These are phyloP conservation scores for Alternaria ethzedia DNA, from an alignment of 2,329 filamentous ascomycete genomes.

Conservation along the genomic window DNA sequence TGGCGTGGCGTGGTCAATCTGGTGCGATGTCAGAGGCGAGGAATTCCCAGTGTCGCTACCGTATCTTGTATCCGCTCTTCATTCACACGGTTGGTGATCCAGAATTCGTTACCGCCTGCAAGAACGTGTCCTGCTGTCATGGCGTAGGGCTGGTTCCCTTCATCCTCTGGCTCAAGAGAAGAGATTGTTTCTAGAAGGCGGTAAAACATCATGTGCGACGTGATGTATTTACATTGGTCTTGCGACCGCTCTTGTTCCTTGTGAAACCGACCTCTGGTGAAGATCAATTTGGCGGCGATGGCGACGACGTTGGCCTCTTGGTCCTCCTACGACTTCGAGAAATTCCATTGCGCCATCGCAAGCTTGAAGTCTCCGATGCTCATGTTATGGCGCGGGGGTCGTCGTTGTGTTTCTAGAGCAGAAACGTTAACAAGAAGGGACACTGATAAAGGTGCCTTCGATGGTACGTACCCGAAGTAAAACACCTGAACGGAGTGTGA, in stretches of 20 bases:
- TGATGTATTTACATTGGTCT: too few species aligned
- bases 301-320: neutral
- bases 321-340: neutral
- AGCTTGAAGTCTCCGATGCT: neutral
- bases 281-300: neutral
- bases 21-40: too few species aligned
- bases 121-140: neutral
- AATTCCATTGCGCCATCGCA: neutral
- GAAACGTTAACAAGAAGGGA: neutral
- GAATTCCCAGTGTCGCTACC: too few species aligned
- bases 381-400: neutral
- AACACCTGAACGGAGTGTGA: neutral
- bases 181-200: too few species aligned
- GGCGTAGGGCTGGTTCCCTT: too few species aligned
- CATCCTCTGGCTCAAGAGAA: too few species aligned
- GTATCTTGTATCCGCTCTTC: neutral
- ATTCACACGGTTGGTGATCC: neutral
- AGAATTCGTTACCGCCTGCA: neutral
- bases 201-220: too few species aligned
- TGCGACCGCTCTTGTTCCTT: too few species aligned
- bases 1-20: too few species aligned
- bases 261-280: too few species aligned
- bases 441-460: neutral
- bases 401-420: neutral
- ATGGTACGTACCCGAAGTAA: neutral